Conservation (phyloP, 106 monocot genomes). For the Hemerocallis citrina region DNA sequence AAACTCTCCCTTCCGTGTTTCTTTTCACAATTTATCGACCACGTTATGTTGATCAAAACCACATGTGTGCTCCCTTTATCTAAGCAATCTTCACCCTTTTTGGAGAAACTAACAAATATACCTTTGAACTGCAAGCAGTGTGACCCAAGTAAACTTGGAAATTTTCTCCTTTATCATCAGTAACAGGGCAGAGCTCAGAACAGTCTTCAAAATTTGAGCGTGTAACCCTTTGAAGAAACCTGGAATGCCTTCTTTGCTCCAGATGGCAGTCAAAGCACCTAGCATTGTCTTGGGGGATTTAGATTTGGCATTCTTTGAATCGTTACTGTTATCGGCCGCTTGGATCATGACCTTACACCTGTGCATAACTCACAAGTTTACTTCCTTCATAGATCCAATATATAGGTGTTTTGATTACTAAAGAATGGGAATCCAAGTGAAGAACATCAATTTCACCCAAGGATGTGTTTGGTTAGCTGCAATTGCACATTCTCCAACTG, state of each 20-base stretch:
- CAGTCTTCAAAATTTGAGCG: conserved; percentile 94
- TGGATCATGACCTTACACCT: conserved; percentile 99
- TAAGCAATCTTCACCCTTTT: conserved; percentile 6
- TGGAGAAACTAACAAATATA: conserved; percentile 43
- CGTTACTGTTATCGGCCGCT: conserved; percentile 34
- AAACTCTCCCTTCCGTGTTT: not conserved
- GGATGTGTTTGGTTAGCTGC: no score
- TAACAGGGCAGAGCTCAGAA: conserved; percentile 84
- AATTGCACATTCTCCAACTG: no score
- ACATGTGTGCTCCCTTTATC: not conserved
- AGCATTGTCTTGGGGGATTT: conserved; percentile 55
- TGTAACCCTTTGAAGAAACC: conserved; percentile 95
- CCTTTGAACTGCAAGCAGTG: conserved; percentile 64
- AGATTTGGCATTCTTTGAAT: conserved; percentile 6
- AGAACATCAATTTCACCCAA: not conserved
- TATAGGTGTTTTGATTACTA: not conserved
- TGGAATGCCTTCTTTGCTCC: conserved; percentile 68
- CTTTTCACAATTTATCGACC: not conserved
- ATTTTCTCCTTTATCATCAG: conserved; percentile 99
- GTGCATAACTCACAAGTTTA: not conserved
- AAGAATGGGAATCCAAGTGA: not conserved
- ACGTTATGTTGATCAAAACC: no score
- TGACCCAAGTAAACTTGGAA: conserved; percentile 70
- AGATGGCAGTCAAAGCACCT: conserved; percentile 46
- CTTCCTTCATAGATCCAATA: not conserved